Evolutionary conservation across 306 rosid genomes (phyloP), one percentile per base, ranked within the genome.

Genomic region (Neltuma alba): DNA sequence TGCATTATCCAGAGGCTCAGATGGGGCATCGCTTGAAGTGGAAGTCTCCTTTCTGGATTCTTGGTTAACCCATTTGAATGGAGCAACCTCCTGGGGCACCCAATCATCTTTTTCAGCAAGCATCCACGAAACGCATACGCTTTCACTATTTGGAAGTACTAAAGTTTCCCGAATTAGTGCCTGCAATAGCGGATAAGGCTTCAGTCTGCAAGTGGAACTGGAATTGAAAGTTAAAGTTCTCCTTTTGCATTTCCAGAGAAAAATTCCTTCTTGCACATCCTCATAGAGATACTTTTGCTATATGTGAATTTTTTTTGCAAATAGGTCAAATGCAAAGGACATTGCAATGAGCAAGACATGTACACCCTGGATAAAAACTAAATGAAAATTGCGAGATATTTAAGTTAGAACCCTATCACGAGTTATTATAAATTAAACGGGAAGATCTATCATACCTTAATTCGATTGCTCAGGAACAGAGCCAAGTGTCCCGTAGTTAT

Each of bases 91-190:
- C 58, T 86, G 83, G 4, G 94, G 96, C 38, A 93, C 79, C 99
- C 99, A 95, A 81, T 95, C 97, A 16, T 93, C 88, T 74, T 91
- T 91, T 81, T 93, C 98, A 2, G 98, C 98, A 61, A 86, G 72
- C 99, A 95, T 95, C 90, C 93, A 93, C n/a, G 96, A 84, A 71
- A 95, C 76, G 79, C 85, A 83, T 36, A 86, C n/a, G 76, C 84
- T 85, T 86, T 90, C 98, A 69, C 88, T 76, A 82, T 93, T 93
- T 34, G 98, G 99, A 82, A 90, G 93, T 76, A 95, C 99, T 63
- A 93, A 18, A 74, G 89, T 88, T 61, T 95, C 98, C 55, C 77
- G 82, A 74, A 95, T 86, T 42, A 85, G 84, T 54, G 87, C 92
- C 98, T 95, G 88, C 84, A 87, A n/a, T 77, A 44, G 86, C 75